phyloP scores from a whole-genome alignment of 129 eudicot species.

The Glebionis coronaria region DNA sequence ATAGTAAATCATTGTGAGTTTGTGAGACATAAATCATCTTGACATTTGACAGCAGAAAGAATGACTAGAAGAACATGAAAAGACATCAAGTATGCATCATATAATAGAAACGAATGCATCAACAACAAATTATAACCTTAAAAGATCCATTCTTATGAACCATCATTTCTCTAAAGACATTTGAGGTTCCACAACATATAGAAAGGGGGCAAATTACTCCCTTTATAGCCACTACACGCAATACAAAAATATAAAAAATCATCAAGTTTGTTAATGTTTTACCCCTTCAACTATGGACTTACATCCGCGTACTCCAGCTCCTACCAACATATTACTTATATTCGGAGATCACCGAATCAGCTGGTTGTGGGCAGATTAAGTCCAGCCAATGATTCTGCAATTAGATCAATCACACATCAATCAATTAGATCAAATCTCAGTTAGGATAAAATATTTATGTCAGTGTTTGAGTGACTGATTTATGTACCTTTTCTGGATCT shows the following conservation, averaged over 20 bases:
- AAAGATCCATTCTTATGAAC: background rate
- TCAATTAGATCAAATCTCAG: background rate
- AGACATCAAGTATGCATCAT: no score
- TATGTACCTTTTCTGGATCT: slow-evolving; percentile 17
- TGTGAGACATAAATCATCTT: no score
- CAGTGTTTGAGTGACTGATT: background rate
- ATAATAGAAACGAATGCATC: no score
- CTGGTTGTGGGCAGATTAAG: background rate
- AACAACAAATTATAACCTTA: no score
- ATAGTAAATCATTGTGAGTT: no score
- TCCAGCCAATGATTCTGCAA: slow-evolving; percentile 1
- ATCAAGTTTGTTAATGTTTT: background rate
- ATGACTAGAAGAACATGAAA: no score
- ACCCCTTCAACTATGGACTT: background rate
- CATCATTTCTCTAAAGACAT: background rate
- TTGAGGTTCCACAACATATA: background rate
- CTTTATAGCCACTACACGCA: background rate
- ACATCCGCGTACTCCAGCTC: background rate
- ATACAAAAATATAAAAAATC: background rate
- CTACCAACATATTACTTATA: background rate
- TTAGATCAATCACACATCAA: background rate
- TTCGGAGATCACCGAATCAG: background rate
- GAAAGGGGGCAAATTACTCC: background rate
- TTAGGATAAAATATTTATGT: background rate
- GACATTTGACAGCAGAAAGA: no score